Base-by-base conservation (phyloP, 176 grass and related monocot genomes). In the Triticum aestivum region DNA sequence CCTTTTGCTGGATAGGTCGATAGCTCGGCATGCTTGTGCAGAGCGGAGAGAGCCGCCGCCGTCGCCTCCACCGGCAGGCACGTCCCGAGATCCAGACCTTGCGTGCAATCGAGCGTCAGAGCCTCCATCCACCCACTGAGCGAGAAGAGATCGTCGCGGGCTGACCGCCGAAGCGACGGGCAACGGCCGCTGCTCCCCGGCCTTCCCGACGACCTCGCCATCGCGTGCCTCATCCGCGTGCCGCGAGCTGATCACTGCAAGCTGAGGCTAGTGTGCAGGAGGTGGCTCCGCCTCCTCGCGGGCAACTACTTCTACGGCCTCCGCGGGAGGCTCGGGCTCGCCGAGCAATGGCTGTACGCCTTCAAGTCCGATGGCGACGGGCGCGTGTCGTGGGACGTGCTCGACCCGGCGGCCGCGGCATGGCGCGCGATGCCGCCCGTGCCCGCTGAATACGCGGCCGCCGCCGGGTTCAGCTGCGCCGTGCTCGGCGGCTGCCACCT, bases 221-320 rank as follows among this genome's bases (percentile, higher is more conserved):
- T 97, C 0, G 92, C 92, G 0, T 97, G 92, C 39, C 89, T 97
- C 69, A 90, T 95, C 89, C 89, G 91, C 1, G 87, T 95, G 49
- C 92, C 87, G 5, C 64, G 95, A 11, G 91, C 85, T 0, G 85
- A 95, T 1, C 95, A 97, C 41, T 80, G 74, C 61, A 93, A 88
- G 87, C 85, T 97, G 4, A 44, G 85, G 52, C 85, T 97, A 9
- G 95, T 97, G 56, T 93, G 91, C 87, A 94, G 54, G 77, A 20
- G 76, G 52, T 97, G 95, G 95, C 11, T 45, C n/a, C 87, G 95
- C 49, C 89, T 97, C 11, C 81, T 97, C 39, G 83, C 89, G 9
- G 91, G 92, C 78, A 97, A 97, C 69, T 97, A 97, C 89, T 95
- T 93, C 83, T 97, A 97, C 79, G 49, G 45, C 32, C 92, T 93